Evolutionary conservation across 176 grass and related monocot genomes (phyloP).

Genomic region (Juncus effusus): DNA sequence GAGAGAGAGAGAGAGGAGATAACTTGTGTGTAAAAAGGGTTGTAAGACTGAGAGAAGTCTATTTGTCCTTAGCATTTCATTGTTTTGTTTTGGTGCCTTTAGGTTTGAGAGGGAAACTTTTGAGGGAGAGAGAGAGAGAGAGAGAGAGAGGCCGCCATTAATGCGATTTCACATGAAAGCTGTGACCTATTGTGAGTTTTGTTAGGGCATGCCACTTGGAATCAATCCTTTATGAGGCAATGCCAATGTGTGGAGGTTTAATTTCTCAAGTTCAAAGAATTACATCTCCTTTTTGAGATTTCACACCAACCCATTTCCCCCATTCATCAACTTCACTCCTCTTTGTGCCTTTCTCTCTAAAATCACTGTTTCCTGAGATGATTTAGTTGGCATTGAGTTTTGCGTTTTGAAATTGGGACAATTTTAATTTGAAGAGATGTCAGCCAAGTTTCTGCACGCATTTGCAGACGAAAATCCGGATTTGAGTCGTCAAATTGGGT

Average conservation of each 20-base stretch:
- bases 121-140: slow-evolving; percentile 17
- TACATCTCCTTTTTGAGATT: slow-evolving; percentile 5
- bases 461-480: slow-evolving; percentile 63
- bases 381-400: not conserved
- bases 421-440: slow-evolving; percentile 38
- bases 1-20: too few species aligned
- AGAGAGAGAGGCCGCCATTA: not conserved
- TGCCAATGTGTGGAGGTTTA: slow-evolving; percentile 10
- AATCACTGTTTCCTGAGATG: not conserved
- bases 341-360: not conserved
- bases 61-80: slow-evolving; percentile 4
- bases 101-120: slow-evolving; percentile 22
- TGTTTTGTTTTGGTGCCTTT: slow-evolving; percentile 10
- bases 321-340: not conserved
- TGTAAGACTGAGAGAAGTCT: slow-evolving; percentile 10
- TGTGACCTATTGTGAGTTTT: slow-evolving; percentile 12
- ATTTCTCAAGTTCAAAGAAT: not conserved
- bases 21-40: not conserved
- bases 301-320: not conserved
- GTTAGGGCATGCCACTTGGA: not conserved
- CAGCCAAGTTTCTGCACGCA: slow-evolving; percentile 67
- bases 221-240: slow-evolving; percentile 19
- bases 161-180: slow-evolving; percentile 24
- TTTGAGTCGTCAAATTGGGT: slow-evolving; percentile 67
- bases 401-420: not conserved